Evolutionary conservation across 176 grass and related monocot species (phyloP).

Genomic region (Musa troglodytarum): DNA sequence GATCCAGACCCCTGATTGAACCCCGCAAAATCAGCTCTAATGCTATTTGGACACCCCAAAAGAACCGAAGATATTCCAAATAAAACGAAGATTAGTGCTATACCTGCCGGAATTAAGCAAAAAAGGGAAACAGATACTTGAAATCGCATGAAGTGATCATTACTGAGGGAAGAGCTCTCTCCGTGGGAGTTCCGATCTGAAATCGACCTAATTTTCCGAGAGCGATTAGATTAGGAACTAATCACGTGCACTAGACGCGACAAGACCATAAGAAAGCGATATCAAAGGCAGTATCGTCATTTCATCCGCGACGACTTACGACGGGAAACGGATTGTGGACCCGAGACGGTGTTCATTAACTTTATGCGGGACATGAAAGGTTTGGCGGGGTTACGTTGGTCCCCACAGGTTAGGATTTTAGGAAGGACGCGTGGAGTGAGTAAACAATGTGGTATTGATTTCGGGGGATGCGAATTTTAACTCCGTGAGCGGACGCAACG

Average conservation of each 20-base stretch:
- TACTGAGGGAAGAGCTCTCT: neutral
- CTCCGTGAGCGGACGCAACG: too few species aligned
- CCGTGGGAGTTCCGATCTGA: neutral
- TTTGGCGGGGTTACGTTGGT: too few species aligned
- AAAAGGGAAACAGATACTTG: neutral
- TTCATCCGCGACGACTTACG: neutral
- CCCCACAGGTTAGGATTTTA: neutral
- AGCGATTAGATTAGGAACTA: neutral
- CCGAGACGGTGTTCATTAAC: neutral
- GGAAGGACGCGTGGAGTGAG: neutral
- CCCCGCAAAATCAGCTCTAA: too few species aligned
- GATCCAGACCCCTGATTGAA: neutral
- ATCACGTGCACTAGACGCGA: neutral
- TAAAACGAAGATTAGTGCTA: neutral
- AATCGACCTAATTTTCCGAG: neutral
- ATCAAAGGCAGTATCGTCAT: neutral
- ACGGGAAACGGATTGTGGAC: too few species aligned
- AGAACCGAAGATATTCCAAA: neutral
- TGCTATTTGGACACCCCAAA: neutral
- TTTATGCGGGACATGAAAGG: too few species aligned
- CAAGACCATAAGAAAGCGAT: neutral
- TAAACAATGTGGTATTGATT: neutral
- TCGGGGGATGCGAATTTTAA: too few species aligned
- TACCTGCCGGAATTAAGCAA: neutral
- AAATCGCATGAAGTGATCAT: too few species aligned